Base-by-base conservation (phyloP, 2,329 filamentous ascomycete species). In the Diplodia sapinea region DNA sequence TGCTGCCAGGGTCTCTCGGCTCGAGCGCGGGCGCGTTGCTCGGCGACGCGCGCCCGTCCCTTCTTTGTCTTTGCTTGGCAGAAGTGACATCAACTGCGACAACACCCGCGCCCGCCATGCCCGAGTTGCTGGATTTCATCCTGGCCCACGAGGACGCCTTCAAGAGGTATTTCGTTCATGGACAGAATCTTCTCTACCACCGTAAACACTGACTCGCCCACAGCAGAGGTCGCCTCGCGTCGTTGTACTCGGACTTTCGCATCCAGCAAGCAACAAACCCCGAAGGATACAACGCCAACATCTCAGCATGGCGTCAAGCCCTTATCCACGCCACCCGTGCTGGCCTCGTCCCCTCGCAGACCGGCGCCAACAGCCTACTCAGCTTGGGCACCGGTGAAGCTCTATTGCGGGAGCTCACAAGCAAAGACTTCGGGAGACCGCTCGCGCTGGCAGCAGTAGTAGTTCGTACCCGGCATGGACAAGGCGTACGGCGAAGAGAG, bases 211-310 rank as follows among this genome's bases (percentile, higher is more conserved):
- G 13, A 68, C 66, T 31, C 26, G 5, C 51, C 26, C 17, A 51
- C 70, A 79, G 77, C 71, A 93, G 90, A 81, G 86, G 89, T 70
- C 91, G 93, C 61, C 85, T 97, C 13, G 89, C 92, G 13, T 94
- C 93, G 5, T 88, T 97, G 55, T 97, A 96, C 81, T 94, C 93
- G 57, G 93, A 97, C 77, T 96, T 97, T 75, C 84, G 88, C 47
- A 80, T 87, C 5, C 92, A 94, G 72, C 86, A 86, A 73, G 87
- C 86, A 49, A 87, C 91, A 26, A 96, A 97, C 75, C 92, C 93
- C 1, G 92, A 96, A 77, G 93, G 92, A 73, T 97, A 93, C 81
- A 81, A 84, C 23, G 92, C 93, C 52, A 97, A 97, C 77, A 83
- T 92, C 51, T 81, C 85, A 7, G 91, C 92, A 64, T 97, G 93